Percentiles rank a stretch among this genome's conserved stretches.
Conservation (phyloP, 2,329 filamentous ascomycete species). For the Fusarium hostae region DNA sequence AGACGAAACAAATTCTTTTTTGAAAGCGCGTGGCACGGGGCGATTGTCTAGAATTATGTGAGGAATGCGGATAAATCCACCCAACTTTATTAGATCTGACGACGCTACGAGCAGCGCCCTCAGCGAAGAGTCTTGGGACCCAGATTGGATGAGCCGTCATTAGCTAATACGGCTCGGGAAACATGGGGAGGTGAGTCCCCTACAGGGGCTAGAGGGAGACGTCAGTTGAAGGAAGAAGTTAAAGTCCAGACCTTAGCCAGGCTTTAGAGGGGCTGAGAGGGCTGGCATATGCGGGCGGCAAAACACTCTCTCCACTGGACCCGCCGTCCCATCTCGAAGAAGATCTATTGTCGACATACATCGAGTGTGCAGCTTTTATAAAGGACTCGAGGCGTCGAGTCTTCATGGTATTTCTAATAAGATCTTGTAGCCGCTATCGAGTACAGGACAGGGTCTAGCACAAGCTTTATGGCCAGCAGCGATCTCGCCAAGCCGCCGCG, state of each 20-base stretch:
- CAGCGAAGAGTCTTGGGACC: constrained; percentile 35
- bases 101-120: constrained; percentile 42
- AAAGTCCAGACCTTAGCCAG: constrained; percentile 8
- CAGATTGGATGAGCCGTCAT: constrained; percentile 25
- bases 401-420: background rate
- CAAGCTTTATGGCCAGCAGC: constrained; percentile 19
- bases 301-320: constrained; percentile 30
- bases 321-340: constrained; percentile 27
- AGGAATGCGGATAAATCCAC: constrained; percentile 35
- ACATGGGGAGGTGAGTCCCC: constrained; percentile 13
- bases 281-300: constrained; percentile 36
- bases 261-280: constrained; percentile 21
- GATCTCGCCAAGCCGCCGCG: constrained; percentile 28
- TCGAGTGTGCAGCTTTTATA: background rate
- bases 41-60: background rate
- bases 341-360: background rate
- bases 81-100: constrained; percentile 31
- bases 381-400: background rate
- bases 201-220: constrained; percentile 5
- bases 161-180: constrained; percentile 24
- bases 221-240: constrained; percentile 23
- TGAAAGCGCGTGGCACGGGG: background rate
- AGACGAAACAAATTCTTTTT: background rate
- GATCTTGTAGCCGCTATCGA: constrained; percentile 15
- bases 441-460: background rate